Percentiles rank a stretch among this genome's conserved stretches.
Conservation (phyloP, 495 filamentous ascomycete species). For the Corynascus novoguineensis region DNA sequence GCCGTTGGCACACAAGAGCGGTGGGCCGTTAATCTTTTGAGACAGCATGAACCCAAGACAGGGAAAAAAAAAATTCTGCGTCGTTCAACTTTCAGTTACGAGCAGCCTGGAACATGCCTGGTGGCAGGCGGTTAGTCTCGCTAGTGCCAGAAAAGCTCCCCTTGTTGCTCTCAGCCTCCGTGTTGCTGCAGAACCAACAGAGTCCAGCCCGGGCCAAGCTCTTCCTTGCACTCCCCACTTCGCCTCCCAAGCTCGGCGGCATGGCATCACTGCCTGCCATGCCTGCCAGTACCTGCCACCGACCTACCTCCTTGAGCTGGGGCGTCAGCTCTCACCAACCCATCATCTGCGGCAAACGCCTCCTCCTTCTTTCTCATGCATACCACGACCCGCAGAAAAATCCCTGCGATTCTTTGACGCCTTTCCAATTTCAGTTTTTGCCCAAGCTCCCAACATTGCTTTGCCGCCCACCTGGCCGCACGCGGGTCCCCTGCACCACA, state of each 20-base stretch:
- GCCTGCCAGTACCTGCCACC: no score
- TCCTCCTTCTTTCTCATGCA: slow-evolving; percentile 25
- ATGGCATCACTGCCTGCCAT: slow-evolving; percentile 2
- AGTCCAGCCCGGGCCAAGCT: background rate
- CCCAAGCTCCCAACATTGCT: slow-evolving; percentile 11
- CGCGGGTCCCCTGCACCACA: slow-evolving; percentile 1
- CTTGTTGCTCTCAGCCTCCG: background rate
- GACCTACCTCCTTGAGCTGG: slow-evolving; percentile 2
- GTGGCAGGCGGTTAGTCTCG: background rate
- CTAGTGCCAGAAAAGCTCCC: background rate
- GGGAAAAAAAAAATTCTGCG: no score
- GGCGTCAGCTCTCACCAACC: slow-evolving; percentile 11
- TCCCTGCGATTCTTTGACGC: slow-evolving; percentile 4
- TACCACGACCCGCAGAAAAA: background rate
- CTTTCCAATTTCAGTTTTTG: slow-evolving; percentile 8
- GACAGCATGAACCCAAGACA: no score
- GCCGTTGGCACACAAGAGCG: no score
- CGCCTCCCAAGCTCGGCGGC: no score
- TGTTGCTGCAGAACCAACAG: no score
- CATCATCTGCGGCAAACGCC: slow-evolving; percentile 21
- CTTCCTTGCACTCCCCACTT: background rate
- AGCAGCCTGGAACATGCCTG: background rate
- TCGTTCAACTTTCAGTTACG: no score
- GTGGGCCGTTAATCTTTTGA: no score
- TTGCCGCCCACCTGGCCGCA: slow-evolving; percentile 14